A percentile compares a stretch with the other conserved stretches of the same genome.
Evolutionary conservation across 495 filamentous ascomycete genomes (phyloP).

Genomic region (Hypomontagnella submonticulosa): DNA sequence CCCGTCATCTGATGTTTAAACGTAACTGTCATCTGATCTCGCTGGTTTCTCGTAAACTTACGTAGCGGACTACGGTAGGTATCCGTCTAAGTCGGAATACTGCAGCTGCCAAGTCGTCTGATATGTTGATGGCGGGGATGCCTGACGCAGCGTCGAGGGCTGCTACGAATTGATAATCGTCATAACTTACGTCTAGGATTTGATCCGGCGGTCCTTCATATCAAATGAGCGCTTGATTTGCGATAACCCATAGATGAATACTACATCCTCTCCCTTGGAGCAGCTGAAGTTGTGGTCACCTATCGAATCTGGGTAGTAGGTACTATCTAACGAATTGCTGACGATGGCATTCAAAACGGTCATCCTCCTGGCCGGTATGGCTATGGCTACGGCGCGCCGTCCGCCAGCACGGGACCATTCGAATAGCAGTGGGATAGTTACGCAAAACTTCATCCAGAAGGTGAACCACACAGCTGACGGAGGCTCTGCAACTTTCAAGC

Average conservation of each 20-base stretch:
- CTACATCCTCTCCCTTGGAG: neutral
- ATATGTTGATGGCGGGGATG: neutral
- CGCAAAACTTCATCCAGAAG: conserved; percentile 37
- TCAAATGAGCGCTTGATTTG: neutral
- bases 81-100: neutral
- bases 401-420: conserved; percentile 22
- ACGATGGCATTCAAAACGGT: conserved; percentile 20
- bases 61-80: neutral
- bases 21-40: conserved; percentile 7
- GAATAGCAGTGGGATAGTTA: conserved; percentile 25
- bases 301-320: neutral
- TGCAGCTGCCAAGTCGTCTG: conserved; percentile 1
- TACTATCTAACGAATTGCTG: neutral
- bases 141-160: neutral
- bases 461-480: conserved; percentile 27
- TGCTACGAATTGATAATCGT: neutral
- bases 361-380: conserved; percentile 8
- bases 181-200: neutral
- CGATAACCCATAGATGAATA: neutral
- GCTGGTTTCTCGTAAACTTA: neutral
- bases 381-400: conserved; percentile 16
- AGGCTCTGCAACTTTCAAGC: conserved; percentile 34
- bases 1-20: conserved; percentile 29
- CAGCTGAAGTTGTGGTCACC: neutral
- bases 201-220: neutral